Evolutionary conservation across 2,329 filamentous ascomycete species (phyloP), one percentile per base, ranked within the genome.

Genomic region (Pseudogymnoascus sp.): DNA sequence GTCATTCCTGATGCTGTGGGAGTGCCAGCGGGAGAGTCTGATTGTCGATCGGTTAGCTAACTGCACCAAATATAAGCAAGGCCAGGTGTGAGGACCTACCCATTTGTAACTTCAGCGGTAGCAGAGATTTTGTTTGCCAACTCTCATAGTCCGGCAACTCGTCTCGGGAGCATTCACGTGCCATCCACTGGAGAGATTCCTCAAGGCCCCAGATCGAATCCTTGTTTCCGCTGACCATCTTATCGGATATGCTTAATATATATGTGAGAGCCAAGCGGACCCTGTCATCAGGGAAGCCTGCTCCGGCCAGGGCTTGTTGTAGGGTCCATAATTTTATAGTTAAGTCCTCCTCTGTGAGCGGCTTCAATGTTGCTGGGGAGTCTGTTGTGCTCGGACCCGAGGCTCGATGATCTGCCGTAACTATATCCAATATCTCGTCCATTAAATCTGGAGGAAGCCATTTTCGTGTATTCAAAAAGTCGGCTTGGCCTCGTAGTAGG

Each of bases 131-230:
- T 25, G 68, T 64, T 43, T 69, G 66, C 59, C 71, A 75, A 61
- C 78, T 79, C 18, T 88, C 85, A 71, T 94, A 95, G 53, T 84
- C 80, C 5, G 88, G 88, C 36, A 93, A 78, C 67, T 92, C 87
- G 1, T 85, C 82, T 64, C 80, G 76, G 12, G 80, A 76, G 67
- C 87, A 90, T 70, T 94, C 84, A 65, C 90, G 78, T n/a, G 91
- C 90, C 60, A 97, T 80, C 90, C 91, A 96, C 68, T 97, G 90
- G 18, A 99, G 73, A 25, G 89, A 86, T 74, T 96, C 92, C 64
- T 95, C 88, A 36, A 97, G 76, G 8, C 92, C 91, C 89, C 91
- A 96, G 12, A 91, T 82, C 43, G 80, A 80, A 65, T 91, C 88
- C 66, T 84, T 87, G 63, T 73, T 78, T 18, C 76, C 75, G 9